Base-by-base conservation (phyloP, 345 rosid species). In the Euclidium syriacum region DNA sequence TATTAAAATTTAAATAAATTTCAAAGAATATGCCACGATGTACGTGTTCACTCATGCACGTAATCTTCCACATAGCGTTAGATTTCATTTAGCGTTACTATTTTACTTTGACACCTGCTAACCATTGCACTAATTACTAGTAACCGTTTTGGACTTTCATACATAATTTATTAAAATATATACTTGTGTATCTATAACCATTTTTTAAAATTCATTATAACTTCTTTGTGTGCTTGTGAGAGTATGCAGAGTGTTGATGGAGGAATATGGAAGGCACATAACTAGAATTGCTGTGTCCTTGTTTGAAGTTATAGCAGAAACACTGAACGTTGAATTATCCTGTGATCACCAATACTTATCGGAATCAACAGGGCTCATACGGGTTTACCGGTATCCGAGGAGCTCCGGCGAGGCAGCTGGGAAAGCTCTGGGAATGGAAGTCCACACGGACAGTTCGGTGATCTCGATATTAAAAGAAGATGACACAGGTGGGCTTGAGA, bases 391-490 rank as follows among this genome's bases (percentile, higher is more conserved):
- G n/a, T 86, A 91, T 62, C 89, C 91, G 0, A 19, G 33, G 4
- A 63, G 5, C 38, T 12, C 61, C 29, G 33, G 14, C 3, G 24
- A 38, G 12, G 62, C 60, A 2, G 14, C 51, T 2, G 60, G 75
- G 58, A 56, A 52, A 48, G 52, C 46, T 7, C 30, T 67, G 29
- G 95, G 98, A 12, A 72, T 91, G 84, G 81, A 63, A 29, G 76
- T 73, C 20, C 98, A 91, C 72, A 81, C 89, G 0, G 96, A 91
- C 43, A 91, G 98, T 76, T 88, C 96, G 0, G 79, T 92, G 40
- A 68, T 92, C 5, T 78, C 98, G 18, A 78, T 89, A 44, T 1
- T 92, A 64, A 70, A 51, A 60, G 80, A 79, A 59, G 91, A 86
- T 58, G 73, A 70, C 7, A 81, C 72, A 6, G 80, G 81, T 0